Evolutionary conservation across 768 basidiomycete genomes (phyloP).

Genomic region (Krasilnikovozyma curviuscula): DNA sequence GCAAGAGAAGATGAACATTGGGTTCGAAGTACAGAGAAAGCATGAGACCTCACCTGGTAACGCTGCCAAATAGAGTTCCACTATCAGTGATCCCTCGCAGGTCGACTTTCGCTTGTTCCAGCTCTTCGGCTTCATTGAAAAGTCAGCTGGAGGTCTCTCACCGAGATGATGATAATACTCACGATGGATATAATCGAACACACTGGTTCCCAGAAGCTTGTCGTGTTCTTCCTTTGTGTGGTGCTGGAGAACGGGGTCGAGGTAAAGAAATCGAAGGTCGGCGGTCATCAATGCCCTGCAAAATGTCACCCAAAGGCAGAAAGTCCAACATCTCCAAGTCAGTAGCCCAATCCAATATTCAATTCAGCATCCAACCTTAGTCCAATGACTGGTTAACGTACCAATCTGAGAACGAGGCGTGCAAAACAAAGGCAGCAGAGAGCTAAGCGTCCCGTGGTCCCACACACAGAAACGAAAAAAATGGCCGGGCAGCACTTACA

Average conservation of each 20-base stretch:
- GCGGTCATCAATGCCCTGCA: constrained; percentile 64
- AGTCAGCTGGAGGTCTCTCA: neutral
- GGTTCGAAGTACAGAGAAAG: constrained; percentile 1
- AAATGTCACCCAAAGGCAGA: no score
- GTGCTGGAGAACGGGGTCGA: constrained; percentile 55
- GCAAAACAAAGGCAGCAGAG: neutral
- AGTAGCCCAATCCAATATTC: no score
- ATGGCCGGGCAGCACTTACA: neutral
- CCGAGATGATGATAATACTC: neutral
- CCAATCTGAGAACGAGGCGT: no score
- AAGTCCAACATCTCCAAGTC: no score
- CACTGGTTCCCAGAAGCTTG: constrained; percentile 46
- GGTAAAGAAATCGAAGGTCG: constrained; percentile 57
- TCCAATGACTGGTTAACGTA: no score
- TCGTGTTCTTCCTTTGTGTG: constrained; percentile 56
- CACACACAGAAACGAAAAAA: neutral
- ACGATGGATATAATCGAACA: constrained; percentile 58
- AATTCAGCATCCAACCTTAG: no score
- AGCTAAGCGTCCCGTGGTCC: neutral
- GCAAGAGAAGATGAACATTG: neutral
- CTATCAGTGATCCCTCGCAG: constrained; percentile 52
- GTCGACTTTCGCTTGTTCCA: constrained; percentile 51
- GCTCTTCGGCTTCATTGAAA: constrained; percentile 39
- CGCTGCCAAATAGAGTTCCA: constrained; percentile 60
- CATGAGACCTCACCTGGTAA: constrained; percentile 40